Base-by-base conservation (phyloP, 164 flowering plant species). In the Piper longum region DNA sequence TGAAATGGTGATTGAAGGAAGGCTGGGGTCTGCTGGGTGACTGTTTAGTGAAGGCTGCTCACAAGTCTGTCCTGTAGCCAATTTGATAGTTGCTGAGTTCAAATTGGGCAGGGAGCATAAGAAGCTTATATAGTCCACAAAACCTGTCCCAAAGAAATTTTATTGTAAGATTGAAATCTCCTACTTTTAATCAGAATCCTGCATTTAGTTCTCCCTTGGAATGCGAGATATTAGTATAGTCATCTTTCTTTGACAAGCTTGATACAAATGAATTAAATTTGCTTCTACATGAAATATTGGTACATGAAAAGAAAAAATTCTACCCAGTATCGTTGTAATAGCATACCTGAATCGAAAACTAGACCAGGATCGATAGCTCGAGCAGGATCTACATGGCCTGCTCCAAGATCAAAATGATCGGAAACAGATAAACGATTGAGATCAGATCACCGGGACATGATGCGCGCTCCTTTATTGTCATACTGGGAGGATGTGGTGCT, bases 301-400 rank as follows among this genome's bases (percentile, higher is more conserved):
- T 26, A 26, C 36, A 26, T 26, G 57, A 55, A 4, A 3, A 2
- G 19, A 55, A 55, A 26, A n/a, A 18, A 58, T 57, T 57, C 19
- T 39, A 57, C 56, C 4, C 40, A 57, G 19, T 18, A 17, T 57
- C n/a, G 17, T 26, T n/a, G 36, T 14, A 59, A 3, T 26, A 59
- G n/a, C 55, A 66, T 72, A 86, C 92, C 95, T 71, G 89, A 75
- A 26, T 75, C 14, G n/a, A 88, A 79, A 57, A 81, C 83, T 7
- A 90, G 74, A 65, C 97, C 97, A 4, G 99, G 96, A 72, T 93
- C 87, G 13, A 84, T 7, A 43, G 97, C 85, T 39, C 66, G 78
- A 13, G 70, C 17, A 1, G 96, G 85, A 69, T 74, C 77, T 62
- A 93, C 74, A 18, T 80, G 75, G 66, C 96, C 99, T 26, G 95